Percentiles rank a stretch among this genome's conserved stretches.
These are phyloP conservation scores for Paracoccidioides brasiliensis DNA, from an alignment of 2,329 filamentous ascomycete genomes.

Conservation along the genomic window DNA sequence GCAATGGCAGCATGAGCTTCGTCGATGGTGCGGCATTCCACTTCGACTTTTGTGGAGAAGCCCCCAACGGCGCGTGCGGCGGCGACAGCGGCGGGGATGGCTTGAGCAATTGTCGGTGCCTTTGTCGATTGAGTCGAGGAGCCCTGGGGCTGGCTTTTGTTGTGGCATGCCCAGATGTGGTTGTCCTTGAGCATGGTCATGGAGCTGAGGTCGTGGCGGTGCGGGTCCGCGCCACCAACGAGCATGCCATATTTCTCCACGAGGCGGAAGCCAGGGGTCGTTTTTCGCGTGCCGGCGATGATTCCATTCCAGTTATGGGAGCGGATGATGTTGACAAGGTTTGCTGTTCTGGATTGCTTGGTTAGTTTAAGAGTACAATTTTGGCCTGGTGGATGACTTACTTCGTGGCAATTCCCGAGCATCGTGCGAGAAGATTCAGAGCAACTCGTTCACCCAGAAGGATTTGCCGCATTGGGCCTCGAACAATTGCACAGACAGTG, in stretches of 20 bases:
- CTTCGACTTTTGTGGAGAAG: conserved; percentile 88
- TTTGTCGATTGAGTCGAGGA: conserved; percentile 1
- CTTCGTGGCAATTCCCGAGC: conserved; percentile 76
- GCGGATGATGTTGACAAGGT: conserved; percentile 40
- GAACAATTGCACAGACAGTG: conserved; percentile 63
- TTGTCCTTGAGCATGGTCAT: conserved; percentile 99
- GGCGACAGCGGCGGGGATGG: conserved; percentile 71
- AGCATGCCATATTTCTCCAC: conserved; percentile 99
- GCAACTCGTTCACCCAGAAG: conserved; percentile 89
- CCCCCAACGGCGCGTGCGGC: conserved; percentile 75
- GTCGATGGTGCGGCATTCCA: conserved; percentile 77
- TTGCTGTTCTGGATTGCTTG: conserved; percentile 24
- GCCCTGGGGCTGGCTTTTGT: conserved; percentile 16
- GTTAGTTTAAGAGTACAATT: conserved; percentile 3
- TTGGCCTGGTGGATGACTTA: conserved; percentile 15
- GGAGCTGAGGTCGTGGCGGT: conserved; percentile 76
- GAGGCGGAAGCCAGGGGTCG: conserved; percentile 84
- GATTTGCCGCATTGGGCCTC: conserved; percentile 67
- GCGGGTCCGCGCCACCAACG: conserved; percentile 80
- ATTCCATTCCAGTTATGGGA: conserved; percentile 62
- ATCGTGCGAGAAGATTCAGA: conserved; percentile 77
- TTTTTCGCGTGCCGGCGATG: conserved; percentile 92
- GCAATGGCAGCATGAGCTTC: conserved; percentile 85
- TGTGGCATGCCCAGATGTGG: conserved; percentile 79
- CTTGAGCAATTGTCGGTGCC: conserved; percentile 32